These are phyloP conservation scores for Phoma sp. DNA, from an alignment of 2,329 filamentous ascomycete genomes.

Conservation along the genomic window DNA sequence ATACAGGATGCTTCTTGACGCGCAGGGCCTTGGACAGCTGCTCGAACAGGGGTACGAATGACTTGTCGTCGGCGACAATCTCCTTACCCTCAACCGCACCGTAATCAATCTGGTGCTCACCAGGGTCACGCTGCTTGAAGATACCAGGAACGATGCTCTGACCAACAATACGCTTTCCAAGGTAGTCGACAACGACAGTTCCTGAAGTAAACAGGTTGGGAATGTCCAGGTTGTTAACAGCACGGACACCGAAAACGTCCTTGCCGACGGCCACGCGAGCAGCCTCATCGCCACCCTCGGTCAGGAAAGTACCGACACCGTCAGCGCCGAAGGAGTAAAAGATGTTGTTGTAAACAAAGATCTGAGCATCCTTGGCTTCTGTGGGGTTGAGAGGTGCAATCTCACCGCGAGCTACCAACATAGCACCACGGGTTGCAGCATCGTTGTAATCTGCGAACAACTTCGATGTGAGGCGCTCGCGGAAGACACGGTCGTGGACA, in stretches of 20 bases:
- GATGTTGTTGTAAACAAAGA: slow-evolving; percentile 99
- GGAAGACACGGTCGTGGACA: slow-evolving; percentile 94
- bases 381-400: slow-evolving; percentile 94
- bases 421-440: slow-evolving; percentile 87
- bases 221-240: slow-evolving; percentile 97
- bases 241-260: slow-evolving; percentile 90
- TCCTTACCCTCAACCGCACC: slow-evolving; percentile 98
- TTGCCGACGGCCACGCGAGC: slow-evolving; percentile 95
- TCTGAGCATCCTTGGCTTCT: slow-evolving; percentile 89
- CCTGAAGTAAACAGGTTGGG: slow-evolving; percentile 92
- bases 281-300: slow-evolving; percentile 94
- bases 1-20: slow-evolving; percentile 93
- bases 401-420: slow-evolving; percentile 90
- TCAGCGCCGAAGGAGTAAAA: slow-evolving; percentile 99
- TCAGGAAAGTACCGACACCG: slow-evolving; percentile 95
- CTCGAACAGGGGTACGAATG: slow-evolving; percentile 82
- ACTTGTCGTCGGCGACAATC: slow-evolving; percentile 86
- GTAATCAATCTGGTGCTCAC: slow-evolving; percentile 98
- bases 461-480: slow-evolving; percentile 91
- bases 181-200: slow-evolving; percentile 94
- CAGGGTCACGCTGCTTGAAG: slow-evolving; percentile 97
- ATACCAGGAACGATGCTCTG: slow-evolving; percentile 99
- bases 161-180: slow-evolving; percentile 94
- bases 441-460: slow-evolving; percentile 98
- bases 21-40: slow-evolving; percentile 89